Base-by-base conservation (phyloP, 768 basidiomycete genomes). In the Phaffia tasmanica region DNA sequence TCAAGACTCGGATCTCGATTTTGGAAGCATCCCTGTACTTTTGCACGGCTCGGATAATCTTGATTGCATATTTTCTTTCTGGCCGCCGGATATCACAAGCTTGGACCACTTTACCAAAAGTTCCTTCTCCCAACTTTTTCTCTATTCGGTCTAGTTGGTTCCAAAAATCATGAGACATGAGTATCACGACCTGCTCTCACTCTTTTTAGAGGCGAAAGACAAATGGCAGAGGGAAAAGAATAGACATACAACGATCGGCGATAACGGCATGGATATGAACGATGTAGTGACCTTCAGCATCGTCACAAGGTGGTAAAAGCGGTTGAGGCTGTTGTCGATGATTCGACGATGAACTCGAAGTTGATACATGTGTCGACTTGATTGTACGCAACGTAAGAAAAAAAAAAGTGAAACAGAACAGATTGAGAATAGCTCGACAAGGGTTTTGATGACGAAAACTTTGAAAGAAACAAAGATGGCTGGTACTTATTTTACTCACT, bases 1-100 rank as follows among this genome's bases (percentile, higher is more conserved):
- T 85, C 56, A 99, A 82, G 23, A 99, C 95, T 62, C 92, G 84
- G 72, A 98, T 86, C 78, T 99, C 95, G 68, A 98, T 98, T 80
- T 90, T 94, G 77, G 89, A 92, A 16, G 95, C 95, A 77, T 99
- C 95, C 56, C 95, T 88, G 74, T 98, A 99, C 79, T 98, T 99
- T 60, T 89, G 94, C 60, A 99, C 94, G 60, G 92, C 91, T 58
- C 95, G 85, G 72, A 99, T 99, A 68, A 99, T 93, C 81, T 99
- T 99, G 80, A 99, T 91, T 60, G 95, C 95, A 42, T 97, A 93
- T 73, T 84, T 80, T 71, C 80, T 81, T 68, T 86, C 83, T 30
- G 83, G 86, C 70, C 84, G 81, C n/a, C 72, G 70, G 51, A 83
- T 83, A 79, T 95, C 89, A 72, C 87, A 76, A 8, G 91, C 91